Percentiles rank a stretch among this genome's conserved stretches.
Conservation (phyloP, 352 stramenopile genomes). For the Pythium vanterpoolii region DNA sequence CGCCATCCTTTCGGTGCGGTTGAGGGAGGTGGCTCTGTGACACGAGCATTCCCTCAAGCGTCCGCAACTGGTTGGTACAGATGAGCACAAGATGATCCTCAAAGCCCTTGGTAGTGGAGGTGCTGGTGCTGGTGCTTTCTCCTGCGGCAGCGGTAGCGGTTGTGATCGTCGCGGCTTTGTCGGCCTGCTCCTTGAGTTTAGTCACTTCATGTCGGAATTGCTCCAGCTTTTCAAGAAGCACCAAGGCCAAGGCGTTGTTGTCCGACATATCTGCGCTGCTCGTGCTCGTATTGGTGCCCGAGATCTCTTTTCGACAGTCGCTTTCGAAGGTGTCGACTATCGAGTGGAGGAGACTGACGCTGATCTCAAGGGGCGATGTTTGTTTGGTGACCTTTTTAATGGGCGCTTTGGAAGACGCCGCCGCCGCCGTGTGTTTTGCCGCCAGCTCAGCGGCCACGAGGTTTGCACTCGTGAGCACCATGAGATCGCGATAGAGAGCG, state of each 20-base stretch:
- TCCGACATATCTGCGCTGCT: not conserved
- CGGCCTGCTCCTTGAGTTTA: conserved; percentile 50
- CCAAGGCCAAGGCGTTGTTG: conserved; percentile 15
- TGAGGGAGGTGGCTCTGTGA: conserved; percentile 8
- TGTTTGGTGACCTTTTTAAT: conserved; percentile 16
- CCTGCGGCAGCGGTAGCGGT: not conserved
- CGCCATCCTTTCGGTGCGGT: not conserved
- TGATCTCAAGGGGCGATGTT: conserved; percentile 30
- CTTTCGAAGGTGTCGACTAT: conserved; percentile 36
- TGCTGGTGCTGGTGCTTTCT: not conserved
- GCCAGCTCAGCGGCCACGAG: conserved; percentile 42
- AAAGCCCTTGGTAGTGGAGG: conserved; percentile 10
- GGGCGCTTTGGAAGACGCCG: not conserved
- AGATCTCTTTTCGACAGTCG: conserved; percentile 20
- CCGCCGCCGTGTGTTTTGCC: conserved; percentile 18
- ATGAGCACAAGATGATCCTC: conserved; percentile 24
- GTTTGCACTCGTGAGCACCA: conserved; percentile 45
- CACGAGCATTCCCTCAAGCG: conserved; percentile 21
- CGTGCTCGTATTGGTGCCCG: not conserved
- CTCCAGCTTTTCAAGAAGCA: conserved; percentile 32
- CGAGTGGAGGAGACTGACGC: conserved; percentile 37
- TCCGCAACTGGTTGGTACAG: conserved; percentile 20
- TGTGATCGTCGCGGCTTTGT: conserved; percentile 16
- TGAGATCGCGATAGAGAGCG: conserved; percentile 47
- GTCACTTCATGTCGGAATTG: conserved; percentile 45